Conservation (phyloP, 208 protist genomes). For the Kentomonas sorsogonicus region DNA sequence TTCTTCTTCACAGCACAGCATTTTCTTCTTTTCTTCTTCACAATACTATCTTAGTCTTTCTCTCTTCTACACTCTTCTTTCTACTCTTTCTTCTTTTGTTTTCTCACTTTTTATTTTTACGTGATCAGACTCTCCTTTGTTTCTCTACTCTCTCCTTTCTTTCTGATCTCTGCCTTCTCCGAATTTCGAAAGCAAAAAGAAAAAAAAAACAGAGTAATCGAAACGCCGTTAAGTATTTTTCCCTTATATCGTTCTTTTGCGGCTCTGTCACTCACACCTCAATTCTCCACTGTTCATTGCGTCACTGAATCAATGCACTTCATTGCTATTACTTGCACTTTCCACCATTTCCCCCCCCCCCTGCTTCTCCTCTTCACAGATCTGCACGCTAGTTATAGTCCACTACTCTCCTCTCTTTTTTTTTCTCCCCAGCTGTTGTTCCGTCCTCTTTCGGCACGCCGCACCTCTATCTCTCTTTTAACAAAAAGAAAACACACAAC, state of each 20-base stretch:
- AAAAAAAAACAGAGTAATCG: not conserved
- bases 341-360: not conserved
- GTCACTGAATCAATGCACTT: too few relatives aligned
- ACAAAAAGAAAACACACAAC: too few relatives aligned
- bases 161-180: slow-evolving; percentile 7
- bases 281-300: too few relatives aligned
- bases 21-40: slow-evolving; percentile 6
- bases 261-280: too few relatives aligned
- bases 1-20: not conserved
- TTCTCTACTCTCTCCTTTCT: slow-evolving; percentile 5
- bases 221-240: not conserved
- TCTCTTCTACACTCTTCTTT: slow-evolving; percentile 8
- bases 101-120: not conserved
- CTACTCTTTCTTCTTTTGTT: slow-evolving; percentile 11
- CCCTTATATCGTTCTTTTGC: slow-evolving; percentile 1
- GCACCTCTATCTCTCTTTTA: too few relatives aligned
- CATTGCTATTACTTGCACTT: not conserved
- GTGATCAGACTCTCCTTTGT: not conserved
- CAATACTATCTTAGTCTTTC: slow-evolving; percentile 8
- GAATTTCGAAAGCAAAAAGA: not conserved
- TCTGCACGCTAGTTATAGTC: too few relatives aligned
- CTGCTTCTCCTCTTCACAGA: too few relatives aligned
- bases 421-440: too few relatives aligned
- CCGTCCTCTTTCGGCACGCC: too few relatives aligned
- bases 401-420: too few relatives aligned